Percentiles rank a stretch among this genome's conserved stretches.
These are phyloP conservation scores for Boletus rubroflammeus DNA, from an alignment of 768 basidiomycete genomes.

Conservation along the genomic window DNA sequence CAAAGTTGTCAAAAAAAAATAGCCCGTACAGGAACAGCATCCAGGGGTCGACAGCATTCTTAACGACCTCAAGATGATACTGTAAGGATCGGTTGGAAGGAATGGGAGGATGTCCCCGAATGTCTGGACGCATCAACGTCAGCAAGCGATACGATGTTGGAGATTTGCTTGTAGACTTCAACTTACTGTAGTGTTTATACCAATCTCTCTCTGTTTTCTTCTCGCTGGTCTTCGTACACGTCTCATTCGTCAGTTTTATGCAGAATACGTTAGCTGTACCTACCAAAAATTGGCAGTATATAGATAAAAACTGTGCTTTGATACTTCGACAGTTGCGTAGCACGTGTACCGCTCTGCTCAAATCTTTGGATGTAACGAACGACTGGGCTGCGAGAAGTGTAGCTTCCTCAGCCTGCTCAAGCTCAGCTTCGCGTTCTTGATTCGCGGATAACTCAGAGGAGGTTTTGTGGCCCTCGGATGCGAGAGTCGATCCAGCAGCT, in stretches of 20 bases:
- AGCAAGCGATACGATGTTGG: neutral
- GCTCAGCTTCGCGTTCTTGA: slow-evolving; percentile 39
- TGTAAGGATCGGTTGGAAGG: slow-evolving; percentile 60
- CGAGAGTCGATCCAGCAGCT: slow-evolving; percentile 32
- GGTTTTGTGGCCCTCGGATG: slow-evolving; percentile 12
- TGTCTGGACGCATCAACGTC: slow-evolving; percentile 40
- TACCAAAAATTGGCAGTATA: slow-evolving; percentile 86
- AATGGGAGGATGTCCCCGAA: slow-evolving; percentile 62
- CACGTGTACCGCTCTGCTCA: slow-evolving; percentile 63
- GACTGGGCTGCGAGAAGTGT: slow-evolving; percentile 65
- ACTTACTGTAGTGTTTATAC: slow-evolving; percentile 77
- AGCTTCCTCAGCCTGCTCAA: slow-evolving; percentile 67
- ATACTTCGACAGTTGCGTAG: slow-evolving; percentile 63
- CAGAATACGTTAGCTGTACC: slow-evolving; percentile 29
- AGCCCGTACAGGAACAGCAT: slow-evolving; percentile 67
- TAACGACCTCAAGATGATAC: slow-evolving; percentile 57
- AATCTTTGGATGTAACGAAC: slow-evolving; percentile 76
- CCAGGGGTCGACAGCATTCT: slow-evolving; percentile 69
- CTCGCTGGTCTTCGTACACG: slow-evolving; percentile 64
- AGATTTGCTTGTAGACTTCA: neutral
- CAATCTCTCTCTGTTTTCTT: slow-evolving; percentile 78
- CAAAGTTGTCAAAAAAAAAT: neutral
- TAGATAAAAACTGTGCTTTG: slow-evolving; percentile 70
- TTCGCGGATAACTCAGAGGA: slow-evolving; percentile 22
- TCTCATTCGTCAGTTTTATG: slow-evolving; percentile 3